These are phyloP conservation scores for Monilinia aucupariae DNA, from an alignment of 2,329 filamentous ascomycete species.

Conservation along the genomic window DNA sequence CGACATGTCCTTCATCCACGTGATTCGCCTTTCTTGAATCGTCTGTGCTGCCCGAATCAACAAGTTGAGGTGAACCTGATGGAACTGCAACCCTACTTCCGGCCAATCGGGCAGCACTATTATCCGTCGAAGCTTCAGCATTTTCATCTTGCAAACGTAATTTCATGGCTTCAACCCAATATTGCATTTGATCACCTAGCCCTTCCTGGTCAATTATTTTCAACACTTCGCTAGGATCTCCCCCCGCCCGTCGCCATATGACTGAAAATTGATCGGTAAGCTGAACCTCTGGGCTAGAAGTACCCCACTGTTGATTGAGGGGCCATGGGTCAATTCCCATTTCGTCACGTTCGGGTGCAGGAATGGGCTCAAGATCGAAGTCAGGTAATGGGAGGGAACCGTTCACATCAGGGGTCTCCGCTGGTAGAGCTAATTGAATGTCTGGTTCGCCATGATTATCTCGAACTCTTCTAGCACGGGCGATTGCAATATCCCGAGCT, in stretches of 20 bases:
- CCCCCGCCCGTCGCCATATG: slow-evolving; percentile 55
- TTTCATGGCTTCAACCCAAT: slow-evolving; percentile 48
- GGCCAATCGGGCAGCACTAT: not conserved
- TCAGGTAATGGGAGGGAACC: not conserved
- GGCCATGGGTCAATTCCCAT: not conserved
- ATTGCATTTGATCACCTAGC: slow-evolving; percentile 51
- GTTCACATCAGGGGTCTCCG: not conserved
- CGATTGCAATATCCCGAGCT: slow-evolving; percentile 1
- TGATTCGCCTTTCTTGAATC: not conserved
- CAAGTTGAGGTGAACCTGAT: not conserved
- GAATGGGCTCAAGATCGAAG: not conserved
- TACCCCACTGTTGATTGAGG: slow-evolving; percentile 18
- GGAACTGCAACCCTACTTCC: not conserved
- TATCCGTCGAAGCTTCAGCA: no score
- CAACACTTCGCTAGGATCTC: slow-evolving; percentile 53
- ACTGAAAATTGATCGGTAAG: slow-evolving; percentile 43
- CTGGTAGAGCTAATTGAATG: not conserved
- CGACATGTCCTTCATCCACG: slow-evolving; percentile 21
- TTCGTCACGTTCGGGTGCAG: not conserved
- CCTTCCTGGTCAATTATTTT: slow-evolving; percentile 57
- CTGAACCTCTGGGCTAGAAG: slow-evolving; percentile 25
- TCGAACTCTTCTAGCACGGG: slow-evolving; percentile 16
- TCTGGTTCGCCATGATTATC: not conserved
- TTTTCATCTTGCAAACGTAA: not conserved
- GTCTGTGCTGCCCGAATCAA: not conserved